Evolutionary conservation across 768 basidiomycete genomes (phyloP).

Genomic region (Cyclocybe aegerita): DNA sequence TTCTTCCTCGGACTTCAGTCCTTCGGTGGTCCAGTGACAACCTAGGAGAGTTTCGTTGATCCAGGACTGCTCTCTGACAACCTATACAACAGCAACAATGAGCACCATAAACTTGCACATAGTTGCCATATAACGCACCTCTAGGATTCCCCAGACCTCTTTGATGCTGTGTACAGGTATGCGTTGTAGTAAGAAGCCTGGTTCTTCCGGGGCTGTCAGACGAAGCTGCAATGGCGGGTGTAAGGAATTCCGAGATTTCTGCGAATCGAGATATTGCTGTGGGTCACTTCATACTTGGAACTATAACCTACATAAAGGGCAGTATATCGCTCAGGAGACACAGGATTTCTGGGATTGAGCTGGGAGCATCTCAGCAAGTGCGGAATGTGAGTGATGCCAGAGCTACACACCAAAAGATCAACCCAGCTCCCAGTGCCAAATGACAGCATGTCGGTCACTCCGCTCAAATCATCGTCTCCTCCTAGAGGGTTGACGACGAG

Average conservation of each 20-base stretch:
- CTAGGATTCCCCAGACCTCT: constrained; percentile 74
- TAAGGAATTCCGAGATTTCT: constrained; percentile 64
- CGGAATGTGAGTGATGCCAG: not conserved
- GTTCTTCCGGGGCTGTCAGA: constrained; percentile 67
- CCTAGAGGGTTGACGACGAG: constrained; percentile 57
- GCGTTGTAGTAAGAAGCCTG: constrained; percentile 71
- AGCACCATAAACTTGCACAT: not conserved
- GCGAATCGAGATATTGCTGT: not conserved
- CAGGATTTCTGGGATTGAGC: constrained; percentile 50
- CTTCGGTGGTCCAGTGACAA: constrained; percentile 64
- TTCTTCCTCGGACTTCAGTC: constrained; percentile 25
- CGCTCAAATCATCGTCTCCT: constrained; percentile 35
- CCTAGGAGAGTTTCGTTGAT: constrained; percentile 67
- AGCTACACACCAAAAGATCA: constrained; percentile 54
- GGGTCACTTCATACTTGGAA: not conserved
- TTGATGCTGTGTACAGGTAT: constrained; percentile 71
- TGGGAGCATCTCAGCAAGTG: constrained; percentile 23
- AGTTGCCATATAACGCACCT: constrained; percentile 40
- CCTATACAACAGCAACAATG: constrained; percentile 31
- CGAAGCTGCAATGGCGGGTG: constrained; percentile 74
- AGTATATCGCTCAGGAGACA: constrained; percentile 64
- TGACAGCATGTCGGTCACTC: constrained; percentile 39
- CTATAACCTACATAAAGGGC: constrained; percentile 57
- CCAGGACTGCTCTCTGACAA: constrained; percentile 85
- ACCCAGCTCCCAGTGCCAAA: constrained; percentile 63